Evolutionary conservation across 1,139 yeast species (phyloP), one percentile per base, ranked within the genome.

Genomic region (Sugiyamaella castrensis): DNA sequence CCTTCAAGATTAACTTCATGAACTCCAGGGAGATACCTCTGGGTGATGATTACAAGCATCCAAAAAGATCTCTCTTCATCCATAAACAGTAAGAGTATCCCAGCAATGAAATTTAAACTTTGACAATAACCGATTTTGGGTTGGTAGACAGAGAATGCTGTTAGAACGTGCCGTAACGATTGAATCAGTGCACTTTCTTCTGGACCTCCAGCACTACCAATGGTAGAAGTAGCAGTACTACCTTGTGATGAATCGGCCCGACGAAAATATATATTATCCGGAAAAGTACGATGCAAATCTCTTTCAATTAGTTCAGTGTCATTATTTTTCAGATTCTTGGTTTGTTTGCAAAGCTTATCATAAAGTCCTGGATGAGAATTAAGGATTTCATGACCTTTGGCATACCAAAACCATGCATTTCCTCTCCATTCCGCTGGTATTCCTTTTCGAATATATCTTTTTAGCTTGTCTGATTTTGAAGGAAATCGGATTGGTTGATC

Each of bases 361-460:
- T 89, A 92, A 1, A 87, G 75, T 0, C 95, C 96, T 10, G 72
- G 72, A 62, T 87, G 80, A 40, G 80, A 80, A 57, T 80, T 81
- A 50, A 87, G 67, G 56, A 76, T 78, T 51, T 88, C 96, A 53
- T 81, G 76, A 1, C 97, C 98, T n/a, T 84, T 82, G n/a, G 95
- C 95, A 66, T 87, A 91, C 71, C 81, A 84, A 73, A 92, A 92
- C 98, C 98, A 92, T 1, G 97, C 97, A 57, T 80, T 81, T 0
- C 98, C 98, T 58, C 98, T 73, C 96, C 97, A 91, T 64, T 88
- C 96, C 0, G 96, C 91, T 0, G 98, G 98, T 8, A 92, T 84
- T 7, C 98, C 98, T 64, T 87, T 84, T 50, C 98, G 76, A 11
- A 92, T 79, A 63, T 87, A 82, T 54, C 95, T 79, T 63, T 86